A percentile compares a stretch with the other conserved stretches of the same genome.
These are phyloP conservation scores for Theobroma grandiflorum DNA, from an alignment of 441 rosid genomes.

Conservation along the genomic window DNA sequence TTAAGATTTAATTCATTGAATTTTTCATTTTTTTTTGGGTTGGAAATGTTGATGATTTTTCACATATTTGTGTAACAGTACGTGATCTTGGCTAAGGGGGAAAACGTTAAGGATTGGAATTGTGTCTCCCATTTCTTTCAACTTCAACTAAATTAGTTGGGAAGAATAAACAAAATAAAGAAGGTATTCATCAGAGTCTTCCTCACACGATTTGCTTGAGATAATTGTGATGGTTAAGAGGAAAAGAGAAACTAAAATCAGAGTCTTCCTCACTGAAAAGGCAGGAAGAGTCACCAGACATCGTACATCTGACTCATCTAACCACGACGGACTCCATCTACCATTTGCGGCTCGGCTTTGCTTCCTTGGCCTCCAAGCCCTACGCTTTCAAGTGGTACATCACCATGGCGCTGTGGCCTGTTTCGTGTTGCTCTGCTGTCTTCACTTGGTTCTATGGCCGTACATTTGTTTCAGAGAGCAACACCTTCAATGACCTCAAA, in stretches of 20 bases:
- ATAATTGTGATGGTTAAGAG: too few relatives aligned
- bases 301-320: background rate
- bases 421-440: background rate
- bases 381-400: background rate
- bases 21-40: constrained; percentile 2
- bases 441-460: constrained; percentile 7
- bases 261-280: background rate
- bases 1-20: too few relatives aligned
- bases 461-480: constrained; percentile 33
- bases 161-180: too few relatives aligned
- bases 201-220: too few relatives aligned
- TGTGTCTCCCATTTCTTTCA: background rate
- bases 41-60: too few relatives aligned
- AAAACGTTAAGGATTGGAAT: too few relatives aligned
- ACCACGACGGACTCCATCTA: constrained; percentile 6
- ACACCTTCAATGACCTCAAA: constrained; percentile 25
- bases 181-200: too few relatives aligned
- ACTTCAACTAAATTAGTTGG: constrained; percentile 5
- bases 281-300: background rate
- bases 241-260: too few relatives aligned
- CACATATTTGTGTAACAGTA: constrained; percentile 38
- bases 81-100: constrained; percentile 45
- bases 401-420: constrained; percentile 13
- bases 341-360: constrained; percentile 31
- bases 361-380: constrained; percentile 27